These are phyloP conservation scores for Furculomyces boomerangus DNA, from an alignment of 371 early-diverging fungal species.

Conservation along the genomic window DNA sequence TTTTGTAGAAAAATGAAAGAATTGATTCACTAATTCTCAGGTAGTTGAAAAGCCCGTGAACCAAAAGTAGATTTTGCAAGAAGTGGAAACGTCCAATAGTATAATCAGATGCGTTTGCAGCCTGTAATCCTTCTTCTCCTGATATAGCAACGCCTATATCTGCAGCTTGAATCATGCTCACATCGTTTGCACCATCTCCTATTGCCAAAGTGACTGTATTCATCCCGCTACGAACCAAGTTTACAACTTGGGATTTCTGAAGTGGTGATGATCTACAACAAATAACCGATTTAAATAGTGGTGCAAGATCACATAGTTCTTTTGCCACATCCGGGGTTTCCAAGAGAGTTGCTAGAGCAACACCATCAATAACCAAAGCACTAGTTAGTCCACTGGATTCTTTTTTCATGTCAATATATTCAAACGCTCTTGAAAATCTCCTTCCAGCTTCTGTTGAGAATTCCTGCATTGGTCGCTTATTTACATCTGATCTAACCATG, in stretches of 20 bases:
- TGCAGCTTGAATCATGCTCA: slow-evolving; percentile 84
- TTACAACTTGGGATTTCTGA: slow-evolving; percentile 94
- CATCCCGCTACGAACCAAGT: slow-evolving; percentile 57
- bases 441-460: background rate
- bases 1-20: slow-evolving; percentile 86
- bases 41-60: slow-evolving; percentile 83
- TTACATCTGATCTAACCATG: background rate
- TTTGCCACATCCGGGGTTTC: slow-evolving; percentile 35
- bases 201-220: slow-evolving; percentile 73
- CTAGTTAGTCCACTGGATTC: slow-evolving; percentile 3
- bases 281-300: slow-evolving; percentile 71
- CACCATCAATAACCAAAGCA: slow-evolving; percentile 83
- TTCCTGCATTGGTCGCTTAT: too few species aligned
- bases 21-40: slow-evolving; percentile 76
- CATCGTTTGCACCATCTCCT: slow-evolving; percentile 98
- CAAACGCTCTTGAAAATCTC: background rate
- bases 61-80: slow-evolving; percentile 56
- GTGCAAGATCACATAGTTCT: slow-evolving; percentile 54
- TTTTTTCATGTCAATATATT: background rate
- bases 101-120: slow-evolving; percentile 80
- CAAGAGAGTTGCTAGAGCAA: slow-evolving; percentile 54
- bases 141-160: slow-evolving; percentile 90
- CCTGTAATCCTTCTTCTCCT: slow-evolving; percentile 84
- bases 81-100: slow-evolving; percentile 85
- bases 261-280: slow-evolving; percentile 91